Base-by-base conservation (phyloP, 768 basidiomycete species). In the Termitomyces bulborhizus region DNA sequence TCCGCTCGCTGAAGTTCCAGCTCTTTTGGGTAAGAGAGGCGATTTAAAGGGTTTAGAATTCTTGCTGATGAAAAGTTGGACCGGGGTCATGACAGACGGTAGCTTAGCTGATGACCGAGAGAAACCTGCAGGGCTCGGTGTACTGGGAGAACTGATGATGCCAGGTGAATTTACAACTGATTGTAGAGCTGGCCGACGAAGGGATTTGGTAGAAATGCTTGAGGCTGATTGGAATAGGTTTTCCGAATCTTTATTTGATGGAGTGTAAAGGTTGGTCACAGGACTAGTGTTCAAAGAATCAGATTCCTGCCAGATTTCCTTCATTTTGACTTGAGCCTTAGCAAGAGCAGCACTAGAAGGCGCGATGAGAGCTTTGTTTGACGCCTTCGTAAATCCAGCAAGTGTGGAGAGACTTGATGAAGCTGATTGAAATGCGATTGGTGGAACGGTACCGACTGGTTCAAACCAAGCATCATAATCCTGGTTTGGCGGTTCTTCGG, bases 341-440 rank as follows among this genome's bases (percentile, higher is more conserved):
- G 74, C 77, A 7, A 86, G 64, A 1, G 86, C 82, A 24, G 69
- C 69, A 32, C 69, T 72, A 5, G 85, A 86, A 1, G 85, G 85
- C 13, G 68, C 63, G 18, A 83, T 62, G 9, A 73, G 59, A n/a
- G 70, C 68, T 41, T 76, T 70, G 11, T 71, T 66, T 3, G 67
- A 66, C 11, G 73, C 70, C 46, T 62, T 70, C 55, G 60, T 63
- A 49, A 75, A 70, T 36, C 69, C 71, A 32, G 54, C 37, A n/a
- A 48, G 48, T 47, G 51, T 48, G 18, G 50, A 42, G 3, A 51
- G 16, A 24, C 59, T 58, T 48, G 66, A 61, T 6, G 65, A 58
- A 15, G 78, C 76, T 1, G 71, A 56, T 57, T 69, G 69, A 62
- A 79, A 80, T 5, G 71, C 69, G n/a, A 63, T 55, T 34, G 66